These are phyloP conservation scores for Pseudoscleropodium purum DNA, from an alignment of 225 moss, liverwort and hornwort species.

Conservation along the genomic window DNA sequence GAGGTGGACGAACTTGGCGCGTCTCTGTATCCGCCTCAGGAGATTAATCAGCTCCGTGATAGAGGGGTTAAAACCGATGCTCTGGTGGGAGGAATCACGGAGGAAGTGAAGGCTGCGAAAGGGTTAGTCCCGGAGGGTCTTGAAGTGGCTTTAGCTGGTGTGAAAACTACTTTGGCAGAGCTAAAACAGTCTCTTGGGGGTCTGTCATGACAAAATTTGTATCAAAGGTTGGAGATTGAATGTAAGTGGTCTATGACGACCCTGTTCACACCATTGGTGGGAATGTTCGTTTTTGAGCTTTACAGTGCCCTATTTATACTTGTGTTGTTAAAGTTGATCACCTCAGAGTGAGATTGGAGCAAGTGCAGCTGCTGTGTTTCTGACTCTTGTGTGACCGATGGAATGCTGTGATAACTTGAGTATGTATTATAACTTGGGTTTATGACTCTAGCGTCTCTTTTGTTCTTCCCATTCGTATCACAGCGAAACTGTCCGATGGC, in stretches of 20 bases:
- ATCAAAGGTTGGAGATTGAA: neutral
- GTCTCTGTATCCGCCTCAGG: constrained; percentile 58
- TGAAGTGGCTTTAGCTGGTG: constrained; percentile 10
- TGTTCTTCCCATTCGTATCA: constrained; percentile 26
- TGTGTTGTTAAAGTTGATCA: neutral
- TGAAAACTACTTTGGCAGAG: constrained; percentile 16
- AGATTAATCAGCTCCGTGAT: constrained; percentile 34
- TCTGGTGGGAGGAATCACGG: constrained; percentile 21
- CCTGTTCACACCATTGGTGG: constrained; percentile 1
- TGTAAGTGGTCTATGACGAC: neutral
- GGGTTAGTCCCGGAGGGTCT: constrained; percentile 38
- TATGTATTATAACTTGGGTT: neutral
- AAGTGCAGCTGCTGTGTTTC: constrained; percentile 5
- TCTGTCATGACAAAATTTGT: constrained; percentile 16
- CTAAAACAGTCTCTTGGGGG: constrained; percentile 27
- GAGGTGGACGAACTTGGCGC: constrained; percentile 52
- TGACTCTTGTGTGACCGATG: neutral
- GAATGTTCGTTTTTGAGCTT: neutral
- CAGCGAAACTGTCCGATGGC: neutral
- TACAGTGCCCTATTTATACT: neutral
- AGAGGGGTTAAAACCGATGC: constrained; percentile 9
- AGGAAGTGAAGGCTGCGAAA: constrained; percentile 28
- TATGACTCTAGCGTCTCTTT: neutral
- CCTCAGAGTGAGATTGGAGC: constrained; percentile 11
- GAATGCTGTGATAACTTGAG: neutral